Evolutionary conservation across 2,329 filamentous ascomycete genomes (phyloP), one percentile per base, ranked within the genome.

Genomic region (Blumeria hordei): DNA sequence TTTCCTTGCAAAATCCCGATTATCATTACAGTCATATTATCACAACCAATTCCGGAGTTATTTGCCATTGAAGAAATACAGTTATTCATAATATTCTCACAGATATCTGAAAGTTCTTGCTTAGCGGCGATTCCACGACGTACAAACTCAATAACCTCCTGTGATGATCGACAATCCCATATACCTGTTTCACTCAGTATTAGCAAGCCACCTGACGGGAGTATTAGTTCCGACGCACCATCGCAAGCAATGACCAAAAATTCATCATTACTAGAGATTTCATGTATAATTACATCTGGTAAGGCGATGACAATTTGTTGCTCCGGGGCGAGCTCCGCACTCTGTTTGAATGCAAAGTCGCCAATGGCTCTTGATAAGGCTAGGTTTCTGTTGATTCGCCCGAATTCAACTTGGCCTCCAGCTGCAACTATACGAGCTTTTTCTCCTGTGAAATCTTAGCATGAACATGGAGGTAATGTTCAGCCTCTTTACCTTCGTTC

Each of bases 51-150:
- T 59, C 92, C 92, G 55, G 92, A 92, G 35, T 90, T 95, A 71
- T 98, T 92, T 61, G 88, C 94, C 76, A 94, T 96, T 58, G 88
- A 94, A 43, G 92, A 88, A 60, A 98, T 75, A 67, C 92, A 98
- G 73, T 96, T 98, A 74, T 98, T 90, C 92, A 98, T 98, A 87
- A 98, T 94, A 72, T 98, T 98, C 71, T 98, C 92, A 69, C 90
- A 96, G 64, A 98, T 96, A 67, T 85, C 85, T 55, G 88, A 81
- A 54, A 98, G 77, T 53, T 93, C 85, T 71, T 98, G 92, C 74
- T 94, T 94, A 54, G 88, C 88, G 53, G 88, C 90, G 68, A 98
- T 94, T 56, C 92, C 92, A 66, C 92, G 83, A 67, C 92, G 80
- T 60, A 96, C 92, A 67, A 98, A 98, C 69, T 98, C 92, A 62